phyloP scores from a whole-genome alignment of 2,329 filamentous ascomycete genomes.

The Clonostachys solani region DNA sequence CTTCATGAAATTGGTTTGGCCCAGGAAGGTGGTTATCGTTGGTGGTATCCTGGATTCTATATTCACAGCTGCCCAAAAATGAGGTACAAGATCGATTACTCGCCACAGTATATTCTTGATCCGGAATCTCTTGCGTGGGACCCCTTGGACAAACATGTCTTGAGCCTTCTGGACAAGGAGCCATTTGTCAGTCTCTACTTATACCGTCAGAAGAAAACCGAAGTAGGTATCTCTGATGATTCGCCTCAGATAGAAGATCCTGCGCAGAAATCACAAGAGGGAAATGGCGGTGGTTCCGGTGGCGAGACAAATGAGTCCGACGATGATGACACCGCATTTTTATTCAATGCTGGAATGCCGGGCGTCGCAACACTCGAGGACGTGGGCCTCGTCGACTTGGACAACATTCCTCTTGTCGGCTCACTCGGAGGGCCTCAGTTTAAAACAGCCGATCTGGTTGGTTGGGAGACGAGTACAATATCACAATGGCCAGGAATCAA shows the following conservation, averaged over 20 bases:
- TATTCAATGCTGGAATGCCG: constrained; percentile 63
- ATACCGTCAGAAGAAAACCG: constrained; percentile 17
- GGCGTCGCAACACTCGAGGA: constrained; percentile 55
- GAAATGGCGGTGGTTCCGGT: constrained; percentile 4
- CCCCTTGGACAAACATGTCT: constrained; percentile 45
- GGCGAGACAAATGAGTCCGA: constrained; percentile 8
- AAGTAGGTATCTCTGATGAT: background rate
- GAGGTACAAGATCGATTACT: constrained; percentile 79
- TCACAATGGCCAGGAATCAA: constrained; percentile 49
- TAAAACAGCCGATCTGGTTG: constrained; percentile 45
- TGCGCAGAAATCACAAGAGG: constrained; percentile 1
- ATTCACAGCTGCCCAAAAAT: constrained; percentile 81
- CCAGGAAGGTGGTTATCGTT: constrained; percentile 63
- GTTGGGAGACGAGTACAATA: constrained; percentile 53
- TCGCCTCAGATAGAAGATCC: background rate
- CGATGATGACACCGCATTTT: constrained; percentile 16
- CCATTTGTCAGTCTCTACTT: constrained; percentile 48
- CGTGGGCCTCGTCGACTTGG: constrained; percentile 52
- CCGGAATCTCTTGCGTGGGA: constrained; percentile 62
- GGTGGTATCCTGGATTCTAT: constrained; percentile 80
- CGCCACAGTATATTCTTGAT: constrained; percentile 70
- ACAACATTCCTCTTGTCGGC: constrained; percentile 51
- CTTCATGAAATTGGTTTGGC: constrained; percentile 70
- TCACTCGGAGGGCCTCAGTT: constrained; percentile 29
- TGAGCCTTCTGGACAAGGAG: constrained; percentile 46